Conservation (phyloP, 257 asterid genomes). For the Nicotiana attenuata region DNA sequence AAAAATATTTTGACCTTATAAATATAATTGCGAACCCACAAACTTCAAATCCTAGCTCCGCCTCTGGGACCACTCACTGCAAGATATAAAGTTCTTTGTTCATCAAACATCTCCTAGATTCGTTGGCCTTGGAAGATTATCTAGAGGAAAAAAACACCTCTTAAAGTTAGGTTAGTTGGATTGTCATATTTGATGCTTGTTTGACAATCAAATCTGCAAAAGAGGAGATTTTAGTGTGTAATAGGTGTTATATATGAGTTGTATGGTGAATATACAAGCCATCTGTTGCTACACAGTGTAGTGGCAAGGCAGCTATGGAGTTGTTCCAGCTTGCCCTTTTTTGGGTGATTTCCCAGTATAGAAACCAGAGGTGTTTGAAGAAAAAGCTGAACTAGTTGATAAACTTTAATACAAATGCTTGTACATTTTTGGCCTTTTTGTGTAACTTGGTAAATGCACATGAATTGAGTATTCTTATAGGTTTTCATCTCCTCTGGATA, state of each 20-base stretch:
- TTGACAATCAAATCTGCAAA: not conserved
- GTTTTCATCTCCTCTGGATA: not conserved
- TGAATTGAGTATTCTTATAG: not conserved
- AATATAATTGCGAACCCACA: too few relatives aligned
- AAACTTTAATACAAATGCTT: not conserved
- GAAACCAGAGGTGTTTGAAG: not conserved
- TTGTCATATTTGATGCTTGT: not conserved
- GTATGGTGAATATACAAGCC: not conserved
- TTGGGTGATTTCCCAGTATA: not conserved
- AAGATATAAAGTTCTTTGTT: too few relatives aligned
- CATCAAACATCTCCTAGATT: not conserved
- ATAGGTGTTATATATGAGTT: not conserved
- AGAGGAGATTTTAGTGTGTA: not conserved
- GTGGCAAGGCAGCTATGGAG: not conserved
- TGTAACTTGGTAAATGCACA: not conserved
- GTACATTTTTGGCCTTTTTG: not conserved
- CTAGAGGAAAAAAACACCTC: not conserved
- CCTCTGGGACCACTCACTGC: too few relatives aligned
- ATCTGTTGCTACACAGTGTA: not conserved
- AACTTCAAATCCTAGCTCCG: too few relatives aligned
- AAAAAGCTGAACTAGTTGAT: not conserved
- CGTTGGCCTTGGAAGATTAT: not conserved
- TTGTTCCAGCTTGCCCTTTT: constrained; percentile 7
- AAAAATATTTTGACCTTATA: too few relatives aligned
- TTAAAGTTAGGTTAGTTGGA: not conserved